Conservation (phyloP, 2,329 filamentous ascomycete genomes). For the Cercospora janseana region DNA sequence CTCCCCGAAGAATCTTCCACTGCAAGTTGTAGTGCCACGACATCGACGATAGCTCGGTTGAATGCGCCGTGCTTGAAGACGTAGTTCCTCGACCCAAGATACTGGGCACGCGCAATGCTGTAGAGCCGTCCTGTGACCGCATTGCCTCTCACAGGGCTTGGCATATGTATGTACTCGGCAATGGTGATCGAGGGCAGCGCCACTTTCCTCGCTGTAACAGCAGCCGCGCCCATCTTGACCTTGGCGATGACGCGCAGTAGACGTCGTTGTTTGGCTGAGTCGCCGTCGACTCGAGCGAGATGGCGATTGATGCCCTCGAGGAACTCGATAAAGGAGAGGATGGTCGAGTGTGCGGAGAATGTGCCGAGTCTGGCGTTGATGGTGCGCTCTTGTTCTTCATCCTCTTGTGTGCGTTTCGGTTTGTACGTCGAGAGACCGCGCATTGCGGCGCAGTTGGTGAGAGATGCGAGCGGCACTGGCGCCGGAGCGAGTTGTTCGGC, state of each 20-base stretch:
- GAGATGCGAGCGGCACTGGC: neutral
- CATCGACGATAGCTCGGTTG: neutral
- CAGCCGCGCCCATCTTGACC: neutral
- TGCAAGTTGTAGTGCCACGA: neutral
- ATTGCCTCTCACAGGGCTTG: too few relatives aligned
- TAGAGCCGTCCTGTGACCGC: too few relatives aligned
- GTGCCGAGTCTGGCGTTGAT: neutral
- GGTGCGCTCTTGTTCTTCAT: slow-evolving; percentile 1
- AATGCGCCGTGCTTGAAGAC: neutral
- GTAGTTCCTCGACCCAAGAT: too few relatives aligned
- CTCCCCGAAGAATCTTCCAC: neutral
- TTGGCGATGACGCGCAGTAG: neutral
- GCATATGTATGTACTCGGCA: too few relatives aligned
- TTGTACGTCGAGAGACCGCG: neutral
- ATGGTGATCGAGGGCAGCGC: neutral
- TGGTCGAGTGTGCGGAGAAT: neutral
- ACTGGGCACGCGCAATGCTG: too few relatives aligned
- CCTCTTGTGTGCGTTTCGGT: neutral
- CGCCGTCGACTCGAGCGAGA: neutral
- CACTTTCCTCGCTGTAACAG: neutral
- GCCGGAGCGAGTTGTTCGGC: neutral
- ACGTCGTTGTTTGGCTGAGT: neutral
- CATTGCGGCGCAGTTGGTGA: neutral
- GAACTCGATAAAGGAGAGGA: slow-evolving; percentile 1
- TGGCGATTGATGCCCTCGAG: neutral